Evolutionary conservation across 805 yeast species (phyloP), one percentile per base, ranked within the genome.

Genomic region (Candida caryicola): DNA sequence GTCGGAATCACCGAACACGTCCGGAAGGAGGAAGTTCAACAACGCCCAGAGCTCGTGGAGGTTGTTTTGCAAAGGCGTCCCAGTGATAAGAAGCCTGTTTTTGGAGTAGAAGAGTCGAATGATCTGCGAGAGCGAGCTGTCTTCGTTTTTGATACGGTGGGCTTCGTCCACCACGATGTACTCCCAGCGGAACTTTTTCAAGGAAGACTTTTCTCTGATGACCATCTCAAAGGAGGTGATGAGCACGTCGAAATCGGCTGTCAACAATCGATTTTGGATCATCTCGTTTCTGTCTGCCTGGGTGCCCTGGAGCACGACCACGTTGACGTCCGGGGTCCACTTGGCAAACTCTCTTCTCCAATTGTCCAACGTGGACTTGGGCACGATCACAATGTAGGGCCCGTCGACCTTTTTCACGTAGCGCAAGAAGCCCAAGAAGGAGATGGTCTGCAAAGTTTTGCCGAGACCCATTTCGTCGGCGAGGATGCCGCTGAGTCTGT

Each of bases 381-480:
- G 99, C 2, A 90, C 98, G 42, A 91, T 83, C 18, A 93, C 80
- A 32, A 93, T 77, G 54, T 83, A 87, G 0, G 99, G 99, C 0
- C 99, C 99, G 44, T 82, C 84, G 12, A 90, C 76, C 19, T 79
- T 76, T 51, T 81, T 81, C 38, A 81, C 69, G 55, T 87, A 88
- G 46, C 97, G 76, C 43, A 93, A 63, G 57, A 85, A 88, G 0
- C 97, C 98, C 34, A 91, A 65, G 52, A 91, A 93, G 1, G 98
- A 79, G 33, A 91, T 88, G 0, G 98, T 91, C 63, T 91, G 99
- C 40, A 93, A 68, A 4, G 99, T 91, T 62, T 91, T 91, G 40
- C 99, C 99, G 29, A 91, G 72, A 2, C 99, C 99, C 99, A 93
- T 91, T 60, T 91, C 99, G 64, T 91, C 99, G 9, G 99, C 99